Conservation (phyloP, 106 monocot species). For the Chionographis japonica region DNA sequence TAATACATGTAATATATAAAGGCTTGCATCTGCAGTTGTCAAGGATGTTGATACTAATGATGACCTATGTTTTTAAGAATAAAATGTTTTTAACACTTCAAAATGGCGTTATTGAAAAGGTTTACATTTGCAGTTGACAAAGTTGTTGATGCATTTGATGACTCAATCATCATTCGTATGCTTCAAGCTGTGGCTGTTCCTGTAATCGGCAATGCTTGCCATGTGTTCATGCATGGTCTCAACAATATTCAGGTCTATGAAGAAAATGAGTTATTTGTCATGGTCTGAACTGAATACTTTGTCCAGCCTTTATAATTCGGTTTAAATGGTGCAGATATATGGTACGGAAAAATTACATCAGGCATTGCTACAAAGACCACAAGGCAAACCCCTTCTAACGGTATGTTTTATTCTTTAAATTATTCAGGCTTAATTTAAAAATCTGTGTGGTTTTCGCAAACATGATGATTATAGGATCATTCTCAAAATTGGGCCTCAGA, state of each 20-base stretch:
- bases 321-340: slow-evolving; percentile 48
- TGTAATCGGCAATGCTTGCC: slow-evolving; percentile 74
- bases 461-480: too few relatives aligned
- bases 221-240: slow-evolving; percentile 92
- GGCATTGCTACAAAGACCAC: slow-evolving; percentile 55
- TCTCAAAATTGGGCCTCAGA: too few relatives aligned
- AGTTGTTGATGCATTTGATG: slow-evolving; percentile 49
- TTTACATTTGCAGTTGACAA: slow-evolving; percentile 44
- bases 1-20: too few relatives aligned
- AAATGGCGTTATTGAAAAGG: not conserved
- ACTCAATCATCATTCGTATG: slow-evolving; percentile 44
- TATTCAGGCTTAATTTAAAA: too few relatives aligned
- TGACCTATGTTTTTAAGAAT: not conserved
- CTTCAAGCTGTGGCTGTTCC: slow-evolving; percentile 78
- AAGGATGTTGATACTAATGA: too few relatives aligned
- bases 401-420: slow-evolving; percentile 27
- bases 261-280: not conserved
- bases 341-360: slow-evolving; percentile 77
- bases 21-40: too few relatives aligned
- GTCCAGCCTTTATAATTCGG: not conserved
- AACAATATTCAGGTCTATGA: slow-evolving; percentile 62
- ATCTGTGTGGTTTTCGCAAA: too few relatives aligned
- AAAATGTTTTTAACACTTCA: not conserved
- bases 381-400: slow-evolving; percentile 73
- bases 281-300: not conserved